These are phyloP conservation scores for Globisporangium cystogenes DNA, from an alignment of 352 stramenopile species.

Conservation along the genomic window DNA sequence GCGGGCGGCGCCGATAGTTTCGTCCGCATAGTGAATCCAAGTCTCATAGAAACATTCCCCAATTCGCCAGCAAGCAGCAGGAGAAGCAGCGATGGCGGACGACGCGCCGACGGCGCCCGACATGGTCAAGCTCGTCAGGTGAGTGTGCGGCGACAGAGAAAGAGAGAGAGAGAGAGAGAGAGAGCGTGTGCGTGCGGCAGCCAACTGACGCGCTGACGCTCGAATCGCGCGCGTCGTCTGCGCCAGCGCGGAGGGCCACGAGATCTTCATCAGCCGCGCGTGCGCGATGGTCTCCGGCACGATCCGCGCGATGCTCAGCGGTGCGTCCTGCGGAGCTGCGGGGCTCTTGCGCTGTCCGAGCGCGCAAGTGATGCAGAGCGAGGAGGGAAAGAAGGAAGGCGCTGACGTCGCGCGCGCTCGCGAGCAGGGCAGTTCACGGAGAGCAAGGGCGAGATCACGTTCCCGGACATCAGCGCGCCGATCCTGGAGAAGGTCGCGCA, in stretches of 20 bases:
- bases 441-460: constrained; percentile 95
- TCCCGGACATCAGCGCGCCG: constrained; percentile 94
- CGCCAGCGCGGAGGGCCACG: constrained; percentile 90
- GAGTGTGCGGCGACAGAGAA: too few species aligned
- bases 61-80: constrained; percentile 1
- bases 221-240: constrained; percentile 4
- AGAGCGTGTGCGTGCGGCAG: background rate
- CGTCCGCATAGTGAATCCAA: constrained; percentile 6
- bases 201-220: background rate
- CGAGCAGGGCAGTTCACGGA: constrained; percentile 86
- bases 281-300: constrained; percentile 94
- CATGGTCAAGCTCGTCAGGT: constrained; percentile 85
- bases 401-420: background rate
- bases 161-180: too few species aligned
- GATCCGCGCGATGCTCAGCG: constrained; percentile 96
- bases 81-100: constrained; percentile 38
- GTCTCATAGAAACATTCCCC: too few species aligned
- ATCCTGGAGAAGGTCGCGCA: constrained; percentile 98
- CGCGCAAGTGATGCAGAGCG: too few species aligned
- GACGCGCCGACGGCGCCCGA: constrained; percentile 33
- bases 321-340: constrained; percentile 20
- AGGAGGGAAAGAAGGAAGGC: too few species aligned
- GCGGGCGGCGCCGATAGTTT: background rate
- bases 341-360: too few species aligned
- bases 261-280: constrained; percentile 93